phyloP scores from a whole-genome alignment of 257 asterid species.

The Paulownia fortunei region DNA sequence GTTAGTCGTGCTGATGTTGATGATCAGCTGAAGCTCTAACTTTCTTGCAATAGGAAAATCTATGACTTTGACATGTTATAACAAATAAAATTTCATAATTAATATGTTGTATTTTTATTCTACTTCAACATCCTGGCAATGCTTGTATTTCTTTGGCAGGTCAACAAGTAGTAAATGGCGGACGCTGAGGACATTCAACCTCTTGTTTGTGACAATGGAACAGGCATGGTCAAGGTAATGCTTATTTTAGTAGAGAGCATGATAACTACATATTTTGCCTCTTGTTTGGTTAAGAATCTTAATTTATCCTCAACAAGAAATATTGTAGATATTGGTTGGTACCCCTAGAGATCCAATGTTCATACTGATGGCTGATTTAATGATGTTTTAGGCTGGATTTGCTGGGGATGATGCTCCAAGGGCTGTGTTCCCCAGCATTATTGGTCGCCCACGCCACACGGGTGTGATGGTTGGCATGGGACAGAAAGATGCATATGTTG shows the following conservation, averaged over 20 bases:
- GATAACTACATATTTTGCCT: not conserved
- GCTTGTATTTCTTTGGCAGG: constrained; percentile 21
- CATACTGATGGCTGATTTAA: not conserved
- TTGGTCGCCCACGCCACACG: constrained; percentile 43
- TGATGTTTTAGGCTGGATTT: constrained; percentile 55
- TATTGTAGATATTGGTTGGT: not conserved
- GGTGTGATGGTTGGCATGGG: constrained; percentile 49
- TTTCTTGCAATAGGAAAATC: not conserved
- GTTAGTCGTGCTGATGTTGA: not conserved
- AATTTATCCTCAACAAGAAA: not conserved
- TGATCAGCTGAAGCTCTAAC: not conserved
- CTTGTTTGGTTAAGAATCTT: not conserved
- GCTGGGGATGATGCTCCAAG: constrained; percentile 78
- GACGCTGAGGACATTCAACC: constrained; percentile 44
- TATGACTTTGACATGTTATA: not conserved
- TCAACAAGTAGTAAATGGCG: constrained; percentile 37
- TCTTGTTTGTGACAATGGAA: constrained; percentile 47
- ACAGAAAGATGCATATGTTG: constrained; percentile 44
- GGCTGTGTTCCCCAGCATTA: constrained; percentile 63
- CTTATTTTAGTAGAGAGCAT: not conserved
- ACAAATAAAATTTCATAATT: no score
- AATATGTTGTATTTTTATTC: no score
- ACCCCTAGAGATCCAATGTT: not conserved
- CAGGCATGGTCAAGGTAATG: constrained; percentile 45
- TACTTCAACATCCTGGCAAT: not conserved